Evolutionary conservation across 1,284 basidiomycete genomes (phyloP).

Genomic region (Leccinum solheimii): DNA sequence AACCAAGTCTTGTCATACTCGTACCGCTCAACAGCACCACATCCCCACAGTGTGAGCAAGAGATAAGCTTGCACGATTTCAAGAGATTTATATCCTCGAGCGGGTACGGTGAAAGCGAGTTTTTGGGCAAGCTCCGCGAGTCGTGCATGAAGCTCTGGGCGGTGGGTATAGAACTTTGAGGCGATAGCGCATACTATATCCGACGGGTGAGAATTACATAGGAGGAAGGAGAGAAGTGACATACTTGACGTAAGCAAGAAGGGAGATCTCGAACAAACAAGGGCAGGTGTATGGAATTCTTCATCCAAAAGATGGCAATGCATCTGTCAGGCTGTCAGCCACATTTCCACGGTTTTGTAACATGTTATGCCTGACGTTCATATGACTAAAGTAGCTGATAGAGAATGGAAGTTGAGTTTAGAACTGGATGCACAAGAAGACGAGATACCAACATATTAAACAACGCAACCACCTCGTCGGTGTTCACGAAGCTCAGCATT

Average conservation of each 20-base stretch:
- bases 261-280: slow-evolving; percentile 89
- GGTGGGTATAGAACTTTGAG: slow-evolving; percentile 83
- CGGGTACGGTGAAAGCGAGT: slow-evolving; percentile 88
- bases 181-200: slow-evolving; percentile 86
- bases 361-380: slow-evolving; percentile 56
- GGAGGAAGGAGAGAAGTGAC: slow-evolving; percentile 34
- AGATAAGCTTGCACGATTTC: slow-evolving; percentile 94
- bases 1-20: slow-evolving; percentile 98
- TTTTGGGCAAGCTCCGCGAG: slow-evolving; percentile 86
- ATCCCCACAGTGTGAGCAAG: slow-evolving; percentile 80
- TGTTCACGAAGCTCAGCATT: slow-evolving; percentile 81
- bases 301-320: slow-evolving; percentile 76
- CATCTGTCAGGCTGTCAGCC: slow-evolving; percentile 47
- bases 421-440: slow-evolving; percentile 13
- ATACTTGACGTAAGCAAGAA: slow-evolving; percentile 90
- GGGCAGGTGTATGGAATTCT: slow-evolving; percentile 87
- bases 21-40: slow-evolving; percentile 90
- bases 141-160: slow-evolving; percentile 81
- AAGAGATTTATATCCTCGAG: slow-evolving; percentile 88
- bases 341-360: neutral
- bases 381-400: slow-evolving; percentile 71
- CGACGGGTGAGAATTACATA: slow-evolving; percentile 4
- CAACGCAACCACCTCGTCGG: slow-evolving; percentile 84
- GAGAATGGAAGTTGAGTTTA: slow-evolving; percentile 15
- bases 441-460: slow-evolving; percentile 79